Evolutionary conservation across 2,329 filamentous ascomycete species (phyloP), one percentile per base, ranked within the genome.

Genomic region (Apiospora hydei): DNA sequence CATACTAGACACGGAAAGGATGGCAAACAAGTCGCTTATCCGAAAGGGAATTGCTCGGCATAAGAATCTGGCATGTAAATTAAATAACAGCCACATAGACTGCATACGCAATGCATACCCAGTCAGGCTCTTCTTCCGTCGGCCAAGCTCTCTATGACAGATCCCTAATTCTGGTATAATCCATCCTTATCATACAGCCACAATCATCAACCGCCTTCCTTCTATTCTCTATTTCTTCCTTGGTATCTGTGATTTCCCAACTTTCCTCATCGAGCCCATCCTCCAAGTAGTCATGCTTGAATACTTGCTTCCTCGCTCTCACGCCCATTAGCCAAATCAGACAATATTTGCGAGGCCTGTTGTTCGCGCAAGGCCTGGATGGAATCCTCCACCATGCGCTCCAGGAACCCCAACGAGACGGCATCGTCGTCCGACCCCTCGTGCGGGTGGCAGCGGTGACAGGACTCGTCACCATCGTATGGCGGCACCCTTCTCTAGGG

Each of bases 401-500:
- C 46, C 46, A 47, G 6, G 18, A 47, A 6, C 7, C 18, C 46
- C 46, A 47, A 47, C 4, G 46, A n/a, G 6, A 49, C 46, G 18
- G 10, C 46, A 5, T 38, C 34, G 5, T 38, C 34, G 30, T 38
- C 53, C 21, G 3, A 0, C 18, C 18, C 16, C 11, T 18, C 26
- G 26, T 21, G 2, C 16, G 26, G 4, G 30, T 11, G 53, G 30
- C 30, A 21, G 16, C 16, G 5, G 53, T 16, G 30, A 26, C 21
- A 41, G 3, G 8, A 34, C 30, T 64, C 34, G 18, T 64, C 16
- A 3, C 1, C 18, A 10, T 34, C 53, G 18, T 21, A 34, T 6
- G 34, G 21, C 57, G 57, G 57, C 68, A 70, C 8, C 67, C 53
- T 70, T 18, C 57, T 41, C 76, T 80, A 90, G 18, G 90, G 90